phyloP scores from a whole-genome alignment of 2,329 filamentous ascomycete genomes.

The Didymella keratinophila region DNA sequence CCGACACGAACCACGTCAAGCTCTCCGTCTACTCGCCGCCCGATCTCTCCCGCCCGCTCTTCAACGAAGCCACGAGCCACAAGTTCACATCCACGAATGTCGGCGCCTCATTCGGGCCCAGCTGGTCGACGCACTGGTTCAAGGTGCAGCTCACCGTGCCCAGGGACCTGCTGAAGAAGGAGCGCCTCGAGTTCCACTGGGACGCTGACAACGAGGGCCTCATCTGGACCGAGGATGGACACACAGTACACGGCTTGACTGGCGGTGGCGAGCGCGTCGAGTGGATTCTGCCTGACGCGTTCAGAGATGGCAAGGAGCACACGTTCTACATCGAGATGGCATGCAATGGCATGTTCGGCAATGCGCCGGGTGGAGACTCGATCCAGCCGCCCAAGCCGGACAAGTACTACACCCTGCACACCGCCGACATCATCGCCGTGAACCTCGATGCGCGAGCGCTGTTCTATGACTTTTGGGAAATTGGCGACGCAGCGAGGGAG shows the following conservation, averaged over 20 bases:
- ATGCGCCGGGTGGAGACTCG: slow-evolving; percentile 80
- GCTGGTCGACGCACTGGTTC: slow-evolving; percentile 99
- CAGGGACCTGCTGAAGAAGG: slow-evolving; percentile 72
- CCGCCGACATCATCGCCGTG: slow-evolving; percentile 86
- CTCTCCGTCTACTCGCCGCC: slow-evolving; percentile 88
- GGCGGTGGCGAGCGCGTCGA: slow-evolving; percentile 87
- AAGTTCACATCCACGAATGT: slow-evolving; percentile 77
- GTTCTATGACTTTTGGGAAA: slow-evolving; percentile 94
- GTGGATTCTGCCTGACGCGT: slow-evolving; percentile 86
- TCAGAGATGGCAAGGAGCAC: slow-evolving; percentile 85
- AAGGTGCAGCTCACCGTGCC: slow-evolving; percentile 82
- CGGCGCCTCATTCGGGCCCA: slow-evolving; percentile 85
- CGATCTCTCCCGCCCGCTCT: slow-evolving; percentile 78
- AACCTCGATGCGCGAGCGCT: slow-evolving; percentile 85
- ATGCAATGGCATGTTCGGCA: slow-evolving; percentile 98
- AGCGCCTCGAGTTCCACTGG: slow-evolving; percentile 94
- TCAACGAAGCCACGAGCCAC: slow-evolving; percentile 81
- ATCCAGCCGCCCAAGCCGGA: slow-evolving; percentile 92
- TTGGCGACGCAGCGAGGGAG: slow-evolving; percentile 88
- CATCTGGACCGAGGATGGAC: slow-evolving; percentile 90
- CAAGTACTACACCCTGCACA: slow-evolving; percentile 76
- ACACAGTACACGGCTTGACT: slow-evolving; percentile 88
- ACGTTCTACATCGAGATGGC: slow-evolving; percentile 97
- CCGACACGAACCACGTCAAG: slow-evolving; percentile 72
- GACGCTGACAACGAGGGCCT: slow-evolving; percentile 94